A percentile compares a stretch with the other conserved stretches of the same genome.
Evolutionary conservation across 2,329 filamentous ascomycete species (phyloP).

Genomic region (Calonectria pteridis): DNA sequence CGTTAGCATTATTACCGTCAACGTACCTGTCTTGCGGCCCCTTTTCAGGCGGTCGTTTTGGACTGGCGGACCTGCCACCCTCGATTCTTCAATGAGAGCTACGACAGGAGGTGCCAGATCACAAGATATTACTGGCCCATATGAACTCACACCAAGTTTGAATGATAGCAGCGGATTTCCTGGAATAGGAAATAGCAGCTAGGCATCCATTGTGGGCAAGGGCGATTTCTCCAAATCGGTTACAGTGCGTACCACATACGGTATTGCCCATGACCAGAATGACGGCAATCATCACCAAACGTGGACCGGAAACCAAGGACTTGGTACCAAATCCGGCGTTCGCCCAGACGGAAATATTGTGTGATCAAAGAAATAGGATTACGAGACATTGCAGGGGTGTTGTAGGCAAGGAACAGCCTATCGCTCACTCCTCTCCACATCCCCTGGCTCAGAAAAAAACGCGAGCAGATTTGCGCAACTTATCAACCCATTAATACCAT

Average conservation of each 20-base stretch:
- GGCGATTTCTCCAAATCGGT: constrained; percentile 17
- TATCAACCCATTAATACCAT: background rate
- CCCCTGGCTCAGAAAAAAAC: background rate
- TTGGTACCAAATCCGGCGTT: background rate
- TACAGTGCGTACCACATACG: constrained; percentile 27
- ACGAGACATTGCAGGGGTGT: background rate
- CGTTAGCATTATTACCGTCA: constrained; percentile 54
- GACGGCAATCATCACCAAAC: background rate
- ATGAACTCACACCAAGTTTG: constrained; percentile 33
- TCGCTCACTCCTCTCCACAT: background rate
- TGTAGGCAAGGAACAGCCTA: background rate
- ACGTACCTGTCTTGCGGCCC: constrained; percentile 34
- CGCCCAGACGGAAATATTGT: background rate
- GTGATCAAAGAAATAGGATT: background rate
- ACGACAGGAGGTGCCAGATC: constrained; percentile 17
- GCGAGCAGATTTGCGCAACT: background rate
- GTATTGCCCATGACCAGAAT: constrained; percentile 20
- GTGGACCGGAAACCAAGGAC: background rate
- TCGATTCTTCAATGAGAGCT: constrained; percentile 14
- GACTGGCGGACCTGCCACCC: background rate
- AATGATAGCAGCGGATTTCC: background rate
- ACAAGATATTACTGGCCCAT: constrained; percentile 21
- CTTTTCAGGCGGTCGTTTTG: constrained; percentile 32
- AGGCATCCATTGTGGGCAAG: constrained; percentile 32
- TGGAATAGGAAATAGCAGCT: constrained; percentile 20